phyloP scores from a whole-genome alignment of 176 grass and related monocot species.

The Oryza punctata region DNA sequence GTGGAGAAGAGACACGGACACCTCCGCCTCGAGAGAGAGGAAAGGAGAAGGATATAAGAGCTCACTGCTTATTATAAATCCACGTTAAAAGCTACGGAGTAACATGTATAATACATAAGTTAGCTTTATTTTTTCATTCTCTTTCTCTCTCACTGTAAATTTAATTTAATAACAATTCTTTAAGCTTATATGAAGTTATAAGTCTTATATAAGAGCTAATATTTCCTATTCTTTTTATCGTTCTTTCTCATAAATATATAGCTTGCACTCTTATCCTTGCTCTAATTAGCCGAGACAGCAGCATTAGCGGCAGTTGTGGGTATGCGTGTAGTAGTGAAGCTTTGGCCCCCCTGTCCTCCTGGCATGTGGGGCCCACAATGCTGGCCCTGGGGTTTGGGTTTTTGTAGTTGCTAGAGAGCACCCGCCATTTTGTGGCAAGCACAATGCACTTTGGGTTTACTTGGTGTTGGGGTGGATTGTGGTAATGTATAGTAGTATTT shows the following conservation, averaged over 20 bases:
- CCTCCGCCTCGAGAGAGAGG: slow-evolving; percentile 37
- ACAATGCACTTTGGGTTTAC: neutral
- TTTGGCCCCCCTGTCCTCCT: slow-evolving; percentile 31
- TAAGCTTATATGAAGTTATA: too few species aligned
- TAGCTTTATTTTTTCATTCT: too few species aligned
- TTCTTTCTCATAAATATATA: too few species aligned
- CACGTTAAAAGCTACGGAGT: too few species aligned
- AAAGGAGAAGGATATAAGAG: slow-evolving; percentile 25
- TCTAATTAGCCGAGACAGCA: slow-evolving; percentile 7
- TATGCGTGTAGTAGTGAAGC: slow-evolving; percentile 29
- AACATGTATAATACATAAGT: too few species aligned
- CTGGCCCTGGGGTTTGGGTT: neutral
- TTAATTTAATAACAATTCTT: too few species aligned
- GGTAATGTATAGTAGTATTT: too few species aligned
- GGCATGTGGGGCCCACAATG: neutral
- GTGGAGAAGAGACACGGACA: slow-evolving; percentile 5
- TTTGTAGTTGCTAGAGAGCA: neutral
- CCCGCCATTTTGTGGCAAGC: neutral
- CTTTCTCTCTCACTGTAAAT: too few species aligned
- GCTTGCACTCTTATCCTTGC: too few species aligned
- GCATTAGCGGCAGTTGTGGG: slow-evolving; percentile 10
- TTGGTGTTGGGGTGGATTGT: neutral
- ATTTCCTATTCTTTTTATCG: too few species aligned
- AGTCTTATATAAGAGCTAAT: too few species aligned
- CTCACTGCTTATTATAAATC: too few species aligned